Evolutionary conservation across 2,329 filamentous ascomycete species (phyloP).

Genomic region (Colletotrichum paranaense): DNA sequence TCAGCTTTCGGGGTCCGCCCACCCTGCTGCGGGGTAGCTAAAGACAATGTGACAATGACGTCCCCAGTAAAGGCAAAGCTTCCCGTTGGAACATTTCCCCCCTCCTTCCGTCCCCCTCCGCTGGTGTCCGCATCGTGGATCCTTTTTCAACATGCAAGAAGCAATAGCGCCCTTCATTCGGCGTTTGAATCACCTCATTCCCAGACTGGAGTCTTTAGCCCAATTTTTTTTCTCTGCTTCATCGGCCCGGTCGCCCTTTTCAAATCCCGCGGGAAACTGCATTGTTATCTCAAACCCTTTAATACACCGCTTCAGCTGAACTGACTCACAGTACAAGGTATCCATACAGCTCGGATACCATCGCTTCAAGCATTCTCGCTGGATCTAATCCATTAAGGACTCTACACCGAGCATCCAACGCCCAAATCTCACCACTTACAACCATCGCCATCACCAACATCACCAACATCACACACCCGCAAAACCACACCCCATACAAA

Average conservation of each 20-base stretch:
- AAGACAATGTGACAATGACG: neutral
- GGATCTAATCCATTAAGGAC: neutral
- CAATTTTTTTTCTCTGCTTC: neutral
- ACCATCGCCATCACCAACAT: neutral
- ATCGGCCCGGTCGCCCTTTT: neutral
- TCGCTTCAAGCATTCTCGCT: neutral
- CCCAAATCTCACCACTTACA: neutral
- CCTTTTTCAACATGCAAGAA: neutral
- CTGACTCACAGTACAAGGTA: neutral
- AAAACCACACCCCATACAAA: neutral
- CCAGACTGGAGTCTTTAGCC: neutral
- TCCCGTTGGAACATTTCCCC: neutral
- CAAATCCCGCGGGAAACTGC: slow-evolving; percentile 11
- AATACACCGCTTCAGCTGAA: neutral
- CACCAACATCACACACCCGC: neutral
- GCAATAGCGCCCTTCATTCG: neutral
- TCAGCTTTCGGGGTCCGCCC: neutral
- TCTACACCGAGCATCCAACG: neutral
- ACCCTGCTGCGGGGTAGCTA: slow-evolving; percentile 5
- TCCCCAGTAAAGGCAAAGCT: neutral
- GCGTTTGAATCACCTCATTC: slow-evolving; percentile 22
- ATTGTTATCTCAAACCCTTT: neutral
- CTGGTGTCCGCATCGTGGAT: neutral
- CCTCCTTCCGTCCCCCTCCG: neutral
- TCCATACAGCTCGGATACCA: neutral